These are phyloP conservation scores for Lathyrus sativus DNA, from an alignment of 306 rosid genomes.

Conservation along the genomic window DNA sequence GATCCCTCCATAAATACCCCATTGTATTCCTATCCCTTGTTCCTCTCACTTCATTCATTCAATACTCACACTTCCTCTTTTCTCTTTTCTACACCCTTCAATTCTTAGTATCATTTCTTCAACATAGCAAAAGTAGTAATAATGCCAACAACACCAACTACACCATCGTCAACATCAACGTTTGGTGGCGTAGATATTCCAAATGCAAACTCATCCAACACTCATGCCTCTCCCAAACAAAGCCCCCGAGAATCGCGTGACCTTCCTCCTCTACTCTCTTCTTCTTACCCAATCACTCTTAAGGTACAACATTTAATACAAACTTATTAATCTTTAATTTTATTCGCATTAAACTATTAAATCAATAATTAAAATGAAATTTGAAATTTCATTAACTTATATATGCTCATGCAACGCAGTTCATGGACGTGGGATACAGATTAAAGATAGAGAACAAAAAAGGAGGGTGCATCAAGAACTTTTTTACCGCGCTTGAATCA, in stretches of 20 bases:
- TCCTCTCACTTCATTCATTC: conserved; percentile 50
- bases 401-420: conserved; percentile 69
- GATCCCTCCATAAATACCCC: conserved; percentile 58
- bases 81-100: background rate
- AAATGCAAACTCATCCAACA: conserved; percentile 37
- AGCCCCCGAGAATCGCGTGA: conserved; percentile 47
- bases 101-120: background rate
- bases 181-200: conserved; percentile 43
- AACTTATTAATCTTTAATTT: background rate
- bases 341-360: background rate
- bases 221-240: conserved; percentile 28
- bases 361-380: background rate
- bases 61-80: background rate
- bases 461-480: conserved; percentile 41
- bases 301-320: conserved; percentile 50
- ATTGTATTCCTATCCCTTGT: conserved; percentile 19
- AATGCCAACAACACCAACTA: conserved; percentile 33
- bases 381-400: background rate
- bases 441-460: conserved; percentile 49
- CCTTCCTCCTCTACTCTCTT: conserved; percentile 49
- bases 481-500: conserved; percentile 8
- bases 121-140: background rate
- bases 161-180: conserved; percentile 22
- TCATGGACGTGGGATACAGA: conserved; percentile 69
- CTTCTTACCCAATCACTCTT: conserved; percentile 69